Percentiles rank a stretch among this genome's conserved stretches.
Evolutionary conservation across 225 moss, liverwort and hornwort genomes (phyloP).

Genomic region (Pseudoscleropodium purum): DNA sequence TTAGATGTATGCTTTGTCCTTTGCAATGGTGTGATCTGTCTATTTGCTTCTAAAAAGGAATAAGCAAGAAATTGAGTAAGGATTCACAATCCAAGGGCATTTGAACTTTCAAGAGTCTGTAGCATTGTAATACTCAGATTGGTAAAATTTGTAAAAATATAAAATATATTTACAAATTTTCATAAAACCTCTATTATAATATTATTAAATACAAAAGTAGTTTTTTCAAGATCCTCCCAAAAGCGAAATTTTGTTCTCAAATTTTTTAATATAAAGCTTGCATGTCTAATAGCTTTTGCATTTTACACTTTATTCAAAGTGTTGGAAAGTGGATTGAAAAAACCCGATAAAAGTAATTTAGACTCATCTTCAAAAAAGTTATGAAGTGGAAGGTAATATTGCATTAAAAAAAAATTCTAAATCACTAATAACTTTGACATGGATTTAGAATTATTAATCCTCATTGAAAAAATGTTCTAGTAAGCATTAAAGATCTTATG

Average conservation of each 20-base stretch:
- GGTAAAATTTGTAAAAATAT: neutral
- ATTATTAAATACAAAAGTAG: neutral
- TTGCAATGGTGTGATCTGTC: neutral
- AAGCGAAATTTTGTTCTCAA: neutral
- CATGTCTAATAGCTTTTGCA: rapidly evolving
- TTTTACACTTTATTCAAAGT: neutral
- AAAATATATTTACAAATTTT: neutral
- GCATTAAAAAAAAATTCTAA: no score
- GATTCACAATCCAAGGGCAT: neutral
- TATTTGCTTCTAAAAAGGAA: neutral
- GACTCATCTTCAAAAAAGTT: no score
- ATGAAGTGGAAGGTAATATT: no score
- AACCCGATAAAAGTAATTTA: no score
- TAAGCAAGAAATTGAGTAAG: rapidly evolving
- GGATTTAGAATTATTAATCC: neutral
- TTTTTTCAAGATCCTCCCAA: neutral
- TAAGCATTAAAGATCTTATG: neutral
- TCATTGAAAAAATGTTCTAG: neutral
- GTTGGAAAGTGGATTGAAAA: no score
- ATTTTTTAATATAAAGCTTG: no score
- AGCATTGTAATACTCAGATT: neutral
- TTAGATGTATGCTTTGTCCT: neutral
- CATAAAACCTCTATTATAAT: neutral
- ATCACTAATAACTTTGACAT: neutral
- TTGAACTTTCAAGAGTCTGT: neutral